A percentile compares a stretch with the other conserved stretches of the same genome.
Evolutionary conservation across 2,329 filamentous ascomycete genomes (phyloP).

Genomic region (Exserohilum turcica): DNA sequence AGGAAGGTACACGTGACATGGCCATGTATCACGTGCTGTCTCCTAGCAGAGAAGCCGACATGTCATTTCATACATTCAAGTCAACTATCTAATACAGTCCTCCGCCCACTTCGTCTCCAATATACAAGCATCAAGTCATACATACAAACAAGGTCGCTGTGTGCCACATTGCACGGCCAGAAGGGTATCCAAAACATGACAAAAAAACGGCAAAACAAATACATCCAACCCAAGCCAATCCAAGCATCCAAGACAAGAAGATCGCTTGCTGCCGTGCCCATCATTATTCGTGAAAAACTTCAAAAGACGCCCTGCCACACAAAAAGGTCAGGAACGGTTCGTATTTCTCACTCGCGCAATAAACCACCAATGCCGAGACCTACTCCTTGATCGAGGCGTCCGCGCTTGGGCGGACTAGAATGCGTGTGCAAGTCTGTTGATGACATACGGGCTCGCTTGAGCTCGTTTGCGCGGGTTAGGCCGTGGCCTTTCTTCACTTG

Average conservation of each 20-base stretch:
- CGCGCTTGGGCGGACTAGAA: slow-evolving; percentile 55
- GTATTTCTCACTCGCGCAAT: slow-evolving; percentile 33
- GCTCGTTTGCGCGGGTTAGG: slow-evolving; percentile 36
- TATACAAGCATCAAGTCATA: not conserved
- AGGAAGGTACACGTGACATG: too few relatives aligned
- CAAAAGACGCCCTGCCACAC: slow-evolving; percentile 17
- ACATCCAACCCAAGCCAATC: not conserved
- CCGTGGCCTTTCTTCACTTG: slow-evolving; percentile 62
- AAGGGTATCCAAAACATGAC: slow-evolving; percentile 21
- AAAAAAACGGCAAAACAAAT: slow-evolving; percentile 4
- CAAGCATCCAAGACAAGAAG: not conserved
- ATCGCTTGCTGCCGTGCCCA: slow-evolving; percentile 13
- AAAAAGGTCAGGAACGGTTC: slow-evolving; percentile 21
- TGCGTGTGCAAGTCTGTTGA: slow-evolving; percentile 29
- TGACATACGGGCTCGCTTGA: slow-evolving; percentile 39
- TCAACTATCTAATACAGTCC: slow-evolving; percentile 8
- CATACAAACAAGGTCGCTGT: slow-evolving; percentile 3
- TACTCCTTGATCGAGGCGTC: slow-evolving; percentile 55
- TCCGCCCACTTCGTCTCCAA: not conserved
- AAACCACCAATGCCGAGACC: slow-evolving; percentile 62
- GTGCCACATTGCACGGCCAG: slow-evolving; percentile 10
- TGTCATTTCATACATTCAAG: slow-evolving; percentile 13
- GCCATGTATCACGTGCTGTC: too few relatives aligned
- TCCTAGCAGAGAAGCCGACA: not conserved
- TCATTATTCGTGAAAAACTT: slow-evolving; percentile 20